A percentile compares a stretch with the other conserved stretches of the same genome.
Conservation (phyloP, 139 green algal species). For the Coelastrella sp. region DNA sequence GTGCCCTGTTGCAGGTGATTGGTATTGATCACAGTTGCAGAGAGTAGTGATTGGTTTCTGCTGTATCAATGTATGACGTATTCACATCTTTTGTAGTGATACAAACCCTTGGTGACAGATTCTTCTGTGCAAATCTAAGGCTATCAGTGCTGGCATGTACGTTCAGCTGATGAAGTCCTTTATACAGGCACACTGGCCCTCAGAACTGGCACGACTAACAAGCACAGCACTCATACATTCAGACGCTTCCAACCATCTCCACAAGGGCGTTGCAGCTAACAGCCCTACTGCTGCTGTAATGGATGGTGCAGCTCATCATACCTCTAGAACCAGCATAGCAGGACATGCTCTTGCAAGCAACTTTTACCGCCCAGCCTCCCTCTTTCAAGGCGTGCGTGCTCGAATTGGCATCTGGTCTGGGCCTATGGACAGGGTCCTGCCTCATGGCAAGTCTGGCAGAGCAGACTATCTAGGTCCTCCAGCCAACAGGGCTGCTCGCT, state of each 20-base stretch:
- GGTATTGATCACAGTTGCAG: too few relatives aligned
- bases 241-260: too few relatives aligned
- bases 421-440: conserved; percentile 62
- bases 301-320: too few relatives aligned
- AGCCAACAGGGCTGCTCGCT: conserved; percentile 63
- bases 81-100: too few relatives aligned
- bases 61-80: too few relatives aligned
- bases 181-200: conserved; percentile 28
- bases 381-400: conserved; percentile 59
- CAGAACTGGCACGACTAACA: neutral
- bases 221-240: too few relatives aligned
- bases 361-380: neutral
- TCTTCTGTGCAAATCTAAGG: neutral
- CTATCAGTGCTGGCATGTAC: neutral
- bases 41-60: too few relatives aligned
- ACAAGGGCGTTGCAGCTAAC: too few relatives aligned
- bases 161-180: neutral
- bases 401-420: conserved; percentile 64
- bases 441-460: conserved; percentile 61
- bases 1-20: conserved; percentile 61
- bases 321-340: too few relatives aligned
- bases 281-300: too few relatives aligned
- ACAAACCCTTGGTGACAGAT: too few relatives aligned
- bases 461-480: conserved; percentile 70
- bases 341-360: neutral